Conservation (phyloP, 129 eudicot genomes). For the Mikania micrantha region DNA sequence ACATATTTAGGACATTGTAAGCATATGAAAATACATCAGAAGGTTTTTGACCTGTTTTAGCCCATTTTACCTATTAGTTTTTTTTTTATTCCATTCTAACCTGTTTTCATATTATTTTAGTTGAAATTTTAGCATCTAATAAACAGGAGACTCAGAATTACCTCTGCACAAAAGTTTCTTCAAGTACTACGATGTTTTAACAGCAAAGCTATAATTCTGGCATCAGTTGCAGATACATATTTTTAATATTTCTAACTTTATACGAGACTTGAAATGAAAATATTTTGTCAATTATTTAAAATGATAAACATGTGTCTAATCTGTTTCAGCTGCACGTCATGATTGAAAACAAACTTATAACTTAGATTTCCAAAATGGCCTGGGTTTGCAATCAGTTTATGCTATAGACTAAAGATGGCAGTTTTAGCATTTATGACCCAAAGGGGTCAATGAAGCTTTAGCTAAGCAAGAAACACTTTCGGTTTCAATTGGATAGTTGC, state of each 20-base stretch:
- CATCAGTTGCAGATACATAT: not conserved
- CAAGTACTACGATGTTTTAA: not conserved
- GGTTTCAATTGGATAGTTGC: not conserved
- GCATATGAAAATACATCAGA: not conserved
- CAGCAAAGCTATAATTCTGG: not conserved
- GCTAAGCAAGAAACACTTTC: too few relatives aligned
- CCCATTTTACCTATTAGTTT: not conserved
- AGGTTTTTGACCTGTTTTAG: not conserved
- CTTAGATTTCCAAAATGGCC: not conserved
- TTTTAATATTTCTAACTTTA: not conserved
- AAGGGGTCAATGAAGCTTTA: not conserved
- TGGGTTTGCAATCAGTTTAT: not conserved
- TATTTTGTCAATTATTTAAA: not conserved
- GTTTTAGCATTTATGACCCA: not conserved
- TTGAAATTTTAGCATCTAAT: not conserved
- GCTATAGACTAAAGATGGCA: not conserved
- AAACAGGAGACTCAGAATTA: not conserved
- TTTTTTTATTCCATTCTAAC: not conserved
- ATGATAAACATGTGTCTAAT: not conserved
- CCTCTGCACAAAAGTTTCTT: not conserved
- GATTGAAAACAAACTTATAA: not conserved
- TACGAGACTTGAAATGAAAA: not conserved
- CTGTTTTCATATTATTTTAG: too few relatives aligned
- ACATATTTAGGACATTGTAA: not conserved
- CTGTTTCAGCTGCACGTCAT: not conserved